A percentile compares a stretch with the other conserved stretches of the same genome.
Evolutionary conservation across 2,329 filamentous ascomycete species (phyloP).

Genomic region (Lomentospora prolificans): DNA sequence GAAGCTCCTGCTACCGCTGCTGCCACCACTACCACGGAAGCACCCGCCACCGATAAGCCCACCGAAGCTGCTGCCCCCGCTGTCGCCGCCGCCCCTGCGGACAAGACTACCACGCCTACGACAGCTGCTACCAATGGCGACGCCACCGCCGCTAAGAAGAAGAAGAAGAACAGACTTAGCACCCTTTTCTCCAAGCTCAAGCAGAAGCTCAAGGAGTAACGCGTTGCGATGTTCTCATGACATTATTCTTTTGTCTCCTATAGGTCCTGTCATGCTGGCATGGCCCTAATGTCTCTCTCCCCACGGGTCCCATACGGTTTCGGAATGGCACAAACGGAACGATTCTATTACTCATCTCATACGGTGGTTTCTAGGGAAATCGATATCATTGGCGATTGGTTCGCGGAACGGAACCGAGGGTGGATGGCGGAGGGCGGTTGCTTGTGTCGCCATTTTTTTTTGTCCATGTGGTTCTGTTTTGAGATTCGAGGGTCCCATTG

Average conservation of each 20-base stretch:
- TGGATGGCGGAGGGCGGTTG: not conserved
- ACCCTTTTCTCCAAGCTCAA: conserved; percentile 44
- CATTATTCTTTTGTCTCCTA: not conserved
- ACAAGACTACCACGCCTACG: conserved; percentile 6
- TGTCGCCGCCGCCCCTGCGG: conserved; percentile 7
- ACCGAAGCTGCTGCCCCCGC: conserved; percentile 3
- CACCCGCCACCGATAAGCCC: not conserved
- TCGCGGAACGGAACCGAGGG: not conserved
- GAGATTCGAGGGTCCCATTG: not conserved
- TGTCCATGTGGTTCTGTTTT: not conserved
- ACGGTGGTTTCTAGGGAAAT: not conserved
- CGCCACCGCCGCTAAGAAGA: conserved; percentile 40
- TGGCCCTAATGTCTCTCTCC: not conserved
- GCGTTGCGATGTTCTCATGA: not conserved
- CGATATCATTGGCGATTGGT: not conserved
- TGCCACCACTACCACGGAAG: not conserved
- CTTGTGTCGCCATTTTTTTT: not conserved
- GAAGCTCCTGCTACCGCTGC: conserved; percentile 9
- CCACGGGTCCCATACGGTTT: not conserved
- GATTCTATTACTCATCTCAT: not conserved
- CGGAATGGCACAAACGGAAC: not conserved
- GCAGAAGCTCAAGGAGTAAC: conserved; percentile 5
- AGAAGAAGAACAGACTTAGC: conserved; percentile 58
- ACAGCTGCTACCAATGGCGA: conserved; percentile 16
- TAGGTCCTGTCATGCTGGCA: not conserved